Base-by-base conservation (phyloP, 2,329 filamentous ascomycete species). In the Ustilaginoidea virens region DNA sequence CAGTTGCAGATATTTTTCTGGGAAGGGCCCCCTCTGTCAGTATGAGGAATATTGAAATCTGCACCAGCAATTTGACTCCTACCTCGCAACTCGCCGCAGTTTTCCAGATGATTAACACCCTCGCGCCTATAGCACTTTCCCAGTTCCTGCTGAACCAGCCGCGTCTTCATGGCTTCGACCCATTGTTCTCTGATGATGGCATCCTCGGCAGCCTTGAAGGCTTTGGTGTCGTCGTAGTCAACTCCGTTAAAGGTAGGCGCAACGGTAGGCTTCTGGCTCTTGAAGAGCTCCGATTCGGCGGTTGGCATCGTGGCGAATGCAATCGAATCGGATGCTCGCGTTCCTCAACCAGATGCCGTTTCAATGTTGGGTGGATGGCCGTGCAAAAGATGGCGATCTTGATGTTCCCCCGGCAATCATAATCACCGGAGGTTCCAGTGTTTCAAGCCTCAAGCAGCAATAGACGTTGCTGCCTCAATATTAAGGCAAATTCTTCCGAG, bases 161-260 rank as follows among this genome's bases (percentile, higher is more conserved):
- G 67, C 33, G 78, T 79, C 81, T 86, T 90, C 81, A 90, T 90
- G 52, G 77, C 75, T 52, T 73, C 74, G 35, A 90, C 80, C 82
- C 82, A 90, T 61, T 90, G 81, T 60, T 90, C 81, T 38, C 80
- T 69, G 44, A 90, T 70, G 33, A 90, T 69, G 39, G 80, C 69
- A 52, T 90, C 81, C 52, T 87, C 80, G 30, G 81, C 81, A 36
- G 74, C 74, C 63, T 87, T 90, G 51, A 90, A 64, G 42, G 73
- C 71, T 51, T 71, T 72, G 52, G 75, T 83, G 60, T 90, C 79
- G 41, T 86, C 76, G 61, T 78, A 90, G 61, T 87, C 77, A 49
- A 90, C 81, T 41, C 81, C 81, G 46, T 85, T 80, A 54, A 90
- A 90, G 34, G 78, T 85, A 20, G 81, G 77, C 37, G 80, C 66